Evolutionary conservation across 495 filamentous ascomycete genomes (phyloP), one percentile per base, ranked within the genome.

Genomic region (Aspergillus steynii): DNA sequence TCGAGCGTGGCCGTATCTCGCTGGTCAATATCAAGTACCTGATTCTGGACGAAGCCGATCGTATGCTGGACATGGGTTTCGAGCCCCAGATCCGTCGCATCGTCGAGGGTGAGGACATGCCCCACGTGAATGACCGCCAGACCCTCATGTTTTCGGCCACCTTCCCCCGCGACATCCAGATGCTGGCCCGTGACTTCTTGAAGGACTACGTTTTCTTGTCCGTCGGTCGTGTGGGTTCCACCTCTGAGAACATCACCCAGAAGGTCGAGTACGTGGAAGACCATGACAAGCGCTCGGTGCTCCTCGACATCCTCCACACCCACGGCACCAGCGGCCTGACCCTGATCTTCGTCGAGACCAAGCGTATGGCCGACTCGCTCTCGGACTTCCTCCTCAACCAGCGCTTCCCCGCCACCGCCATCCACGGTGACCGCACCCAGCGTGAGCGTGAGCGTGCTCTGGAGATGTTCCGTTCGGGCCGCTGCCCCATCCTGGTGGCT

Each of bases 51-150:
- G 95, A 99, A 84, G 95, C 95, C 75, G 95, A 99, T 82, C 96
- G 96, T 76, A 98, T 99, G 95, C 81, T 99, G 84, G 95, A 99
- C 82, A 98, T 99, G 95, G 95, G 95, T 90, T 99, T 99, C 84
- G 95, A 99, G 83, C 95, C 95, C 68, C 95, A 99, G 78, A 97
- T 99, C 74, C 93, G 95, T 65, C 90, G 95, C 65, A 98, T 99
- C 67, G 93, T 99, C 28, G 93, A 99, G 77, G 91, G 90, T 62
- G 95, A 97, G 78, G 95, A 99, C 71, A 97, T 98, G 95, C 95
- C 96, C 42, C 77, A 79, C 50, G 91, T 92, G 62, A 81, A 90
- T 60, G 78, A 83, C 67, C 92, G 96, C 69, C 96, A 98, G 77
- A 97, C 95, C 48, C 93, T 99, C 81, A 99, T 99, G 95, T 99